Conservation (phyloP, 441 rosid species). For the Erodium texanum region DNA sequence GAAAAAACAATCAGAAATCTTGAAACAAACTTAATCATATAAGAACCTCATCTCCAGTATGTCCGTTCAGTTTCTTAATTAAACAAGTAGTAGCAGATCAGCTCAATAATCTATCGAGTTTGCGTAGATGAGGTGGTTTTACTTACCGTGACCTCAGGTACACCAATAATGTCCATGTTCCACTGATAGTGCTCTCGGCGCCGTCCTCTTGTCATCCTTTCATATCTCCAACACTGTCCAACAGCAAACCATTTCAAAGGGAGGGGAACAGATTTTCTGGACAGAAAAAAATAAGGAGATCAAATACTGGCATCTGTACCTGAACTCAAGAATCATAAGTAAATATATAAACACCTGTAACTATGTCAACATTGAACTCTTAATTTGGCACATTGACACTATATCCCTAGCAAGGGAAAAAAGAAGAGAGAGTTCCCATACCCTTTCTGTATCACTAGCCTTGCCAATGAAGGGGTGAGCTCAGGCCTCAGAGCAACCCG, state of each 20-base stretch:
- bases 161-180: slow-evolving; percentile 95
- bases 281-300: slow-evolving; percentile 48
- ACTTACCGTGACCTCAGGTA: slow-evolving; percentile 68
- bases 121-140: slow-evolving; percentile 12
- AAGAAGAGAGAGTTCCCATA: slow-evolving; percentile 20
- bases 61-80: not conserved
- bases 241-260: slow-evolving; percentile 93
- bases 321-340: slow-evolving; percentile 36
- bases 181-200: slow-evolving; percentile 93
- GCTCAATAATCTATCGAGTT: slow-evolving; percentile 3
- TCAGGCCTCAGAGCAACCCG: slow-evolving; percentile 96
- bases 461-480: slow-evolving; percentile 86
- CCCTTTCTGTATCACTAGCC: slow-evolving; percentile 93
- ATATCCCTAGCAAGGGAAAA: not conserved
- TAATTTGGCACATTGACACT: slow-evolving; percentile 1
- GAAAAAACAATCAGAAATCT: not conserved
- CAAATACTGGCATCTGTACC: slow-evolving; percentile 56
- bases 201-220: slow-evolving; percentile 90
- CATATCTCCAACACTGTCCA: slow-evolving; percentile 97
- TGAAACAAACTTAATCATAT: not conserved
- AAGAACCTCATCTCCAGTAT: not conserved
- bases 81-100: slow-evolving; percentile 7
- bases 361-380: not conserved
- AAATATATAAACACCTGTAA: slow-evolving; percentile 21
- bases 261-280: slow-evolving; percentile 74